Evolutionary conservation across 805 yeast species (phyloP), one percentile per base, ranked within the genome.

Genomic region (Pichia gijzeniarum): DNA sequence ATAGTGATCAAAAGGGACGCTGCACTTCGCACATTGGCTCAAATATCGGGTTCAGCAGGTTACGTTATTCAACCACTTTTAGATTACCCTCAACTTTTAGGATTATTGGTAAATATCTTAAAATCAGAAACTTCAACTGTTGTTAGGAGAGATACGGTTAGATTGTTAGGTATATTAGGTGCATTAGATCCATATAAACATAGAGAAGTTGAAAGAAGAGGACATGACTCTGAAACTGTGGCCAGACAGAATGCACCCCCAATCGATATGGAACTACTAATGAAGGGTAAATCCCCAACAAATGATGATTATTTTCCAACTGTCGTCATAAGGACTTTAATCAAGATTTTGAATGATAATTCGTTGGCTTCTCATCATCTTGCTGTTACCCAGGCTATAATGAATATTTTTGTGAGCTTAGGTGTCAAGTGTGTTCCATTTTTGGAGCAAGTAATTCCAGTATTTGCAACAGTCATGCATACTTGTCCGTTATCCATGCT

Each of bases 101-200:
- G 91, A 6, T 78, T 87, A 63, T 68, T 93, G 28, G 86, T 89
- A 3, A 82, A 80, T 44, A 88, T 93, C 35, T 67, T 93, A 45
- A 85, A 85, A 52, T 79, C 89, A 48, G 97, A 91, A 57, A 76
- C 79, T 10, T 78, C 95, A 0, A 76, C 82, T 3, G 67, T 76
- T 4, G 80, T 87, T 7, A 78, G 93, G 57, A 70, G 96, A 47
- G 98, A 93, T 61, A 85, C 96, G 0, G 95, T 93, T 1, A 74
- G 91, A 52, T 65, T 93, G 20, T 69, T 93, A 46, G 99, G 99
- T 59, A 89, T 90, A 30, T 68, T 93, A 35, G 99, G 99, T 51
- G 99, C 99, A 0, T 69, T 93, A 40, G 99, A 93, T 64, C 99
- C 99, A 1, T 93, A 91, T 60, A 90, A 87, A 59, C 95, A 89